phyloP scores from a whole-genome alignment of 805 yeast species.

The Myxozyma melibiosi region DNA sequence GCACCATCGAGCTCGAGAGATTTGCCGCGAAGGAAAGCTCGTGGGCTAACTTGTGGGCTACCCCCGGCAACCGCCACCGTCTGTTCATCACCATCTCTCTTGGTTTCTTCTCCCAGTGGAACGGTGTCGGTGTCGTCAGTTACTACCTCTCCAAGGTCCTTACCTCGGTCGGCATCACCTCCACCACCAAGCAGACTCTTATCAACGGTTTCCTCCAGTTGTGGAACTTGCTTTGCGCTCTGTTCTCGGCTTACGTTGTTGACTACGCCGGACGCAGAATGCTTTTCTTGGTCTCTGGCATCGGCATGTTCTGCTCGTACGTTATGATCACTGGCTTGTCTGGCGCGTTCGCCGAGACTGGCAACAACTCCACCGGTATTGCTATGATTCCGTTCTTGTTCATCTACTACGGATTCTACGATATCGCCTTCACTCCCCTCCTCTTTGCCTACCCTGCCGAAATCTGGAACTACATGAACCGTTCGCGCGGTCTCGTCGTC shows the following conservation, averaged over 20 bases:
- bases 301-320: slow-evolving; percentile 46
- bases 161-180: slow-evolving; percentile 55
- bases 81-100: slow-evolving; percentile 43
- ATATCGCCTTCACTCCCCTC: slow-evolving; percentile 39
- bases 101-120: slow-evolving; percentile 48
- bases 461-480: slow-evolving; percentile 34
- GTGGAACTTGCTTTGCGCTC: slow-evolving; percentile 40
- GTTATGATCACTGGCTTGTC: slow-evolving; percentile 51
- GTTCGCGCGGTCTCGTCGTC: slow-evolving; percentile 46
- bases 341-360: slow-evolving; percentile 49
- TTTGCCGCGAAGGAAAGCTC: slow-evolving; percentile 44
- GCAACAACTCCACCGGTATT: slow-evolving; percentile 46
- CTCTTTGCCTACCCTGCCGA: slow-evolving; percentile 44
- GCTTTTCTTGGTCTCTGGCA: slow-evolving; percentile 39
- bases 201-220: slow-evolving; percentile 55
- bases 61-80: slow-evolving; percentile 49
- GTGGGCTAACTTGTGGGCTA: slow-evolving; percentile 48
- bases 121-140: slow-evolving; percentile 56
- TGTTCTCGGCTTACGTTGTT: slow-evolving; percentile 38
- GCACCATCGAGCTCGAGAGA: slow-evolving; percentile 43
- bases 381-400: slow-evolving; percentile 57
- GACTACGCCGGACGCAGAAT: slow-evolving; percentile 35
- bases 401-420: slow-evolving; percentile 42
- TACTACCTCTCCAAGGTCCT: slow-evolving; percentile 57
- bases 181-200: slow-evolving; percentile 33